phyloP scores from a whole-genome alignment of 2,329 filamentous ascomycete genomes.

The Microsporum canis region DNA sequence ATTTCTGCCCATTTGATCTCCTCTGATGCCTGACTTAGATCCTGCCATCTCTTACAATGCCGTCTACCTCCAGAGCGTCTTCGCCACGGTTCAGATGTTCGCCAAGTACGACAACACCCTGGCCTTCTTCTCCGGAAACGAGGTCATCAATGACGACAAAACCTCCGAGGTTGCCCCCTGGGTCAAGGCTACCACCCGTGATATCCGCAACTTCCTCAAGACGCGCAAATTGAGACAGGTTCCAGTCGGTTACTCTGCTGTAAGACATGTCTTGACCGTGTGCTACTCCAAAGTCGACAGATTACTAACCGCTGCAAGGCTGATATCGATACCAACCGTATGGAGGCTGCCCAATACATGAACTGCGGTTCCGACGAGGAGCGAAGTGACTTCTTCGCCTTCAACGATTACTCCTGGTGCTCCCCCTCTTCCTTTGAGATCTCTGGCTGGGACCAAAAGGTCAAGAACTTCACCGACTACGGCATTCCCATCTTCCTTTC shows the following conservation, averaged over 20 bases:
- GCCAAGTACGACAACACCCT: conserved; percentile 74
- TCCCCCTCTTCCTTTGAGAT: conserved; percentile 64
- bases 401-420: conserved; percentile 74
- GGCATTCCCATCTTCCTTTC: conserved; percentile 87
- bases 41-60: conserved; percentile 75
- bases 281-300: neutral
- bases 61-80: conserved; percentile 72
- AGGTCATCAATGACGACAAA: conserved; percentile 60
- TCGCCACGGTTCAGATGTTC: conserved; percentile 79
- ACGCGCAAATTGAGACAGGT: conserved; percentile 51
- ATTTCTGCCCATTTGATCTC: neutral
- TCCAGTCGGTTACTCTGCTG: conserved; percentile 61
- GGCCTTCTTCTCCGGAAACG: conserved; percentile 74
- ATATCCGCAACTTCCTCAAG: conserved; percentile 60
- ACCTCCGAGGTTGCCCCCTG: conserved; percentile 59
- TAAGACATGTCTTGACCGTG: conserved; percentile 14
- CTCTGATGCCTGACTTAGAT: conserved; percentile 23
- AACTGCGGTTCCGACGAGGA: conserved; percentile 80
- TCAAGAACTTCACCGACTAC: conserved; percentile 75
- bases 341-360: conserved; percentile 81
- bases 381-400: conserved; percentile 77
- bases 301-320: conserved; percentile 35
- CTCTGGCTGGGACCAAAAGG: conserved; percentile 80
- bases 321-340: conserved; percentile 73
- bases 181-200: conserved; percentile 67